phyloP scores from a whole-genome alignment of 208 protist genomes.

The Leishmania arabica region DNA sequence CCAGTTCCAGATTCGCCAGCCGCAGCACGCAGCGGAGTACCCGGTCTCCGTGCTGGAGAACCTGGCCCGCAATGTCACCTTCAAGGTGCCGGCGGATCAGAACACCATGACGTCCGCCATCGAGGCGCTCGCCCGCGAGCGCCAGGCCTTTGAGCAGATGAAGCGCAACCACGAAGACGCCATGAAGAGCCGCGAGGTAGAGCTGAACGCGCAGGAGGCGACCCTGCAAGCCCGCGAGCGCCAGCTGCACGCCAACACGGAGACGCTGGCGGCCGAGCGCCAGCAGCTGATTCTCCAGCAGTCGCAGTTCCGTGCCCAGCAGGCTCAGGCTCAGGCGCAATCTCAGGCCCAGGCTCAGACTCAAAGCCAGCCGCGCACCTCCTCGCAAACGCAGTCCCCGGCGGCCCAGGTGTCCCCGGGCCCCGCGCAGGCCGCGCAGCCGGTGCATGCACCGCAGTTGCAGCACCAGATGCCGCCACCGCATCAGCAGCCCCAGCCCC shows the following conservation, averaged over 20 bases:
- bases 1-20: slow-evolving; percentile 62
- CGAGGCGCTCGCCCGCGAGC: slow-evolving; percentile 46
- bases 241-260: slow-evolving; percentile 40
- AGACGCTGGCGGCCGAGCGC: slow-evolving; percentile 40
- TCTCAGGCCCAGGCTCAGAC: slow-evolving; percentile 19
- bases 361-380: slow-evolving; percentile 10
- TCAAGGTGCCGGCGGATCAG: slow-evolving; percentile 53
- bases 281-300: slow-evolving; percentile 49
- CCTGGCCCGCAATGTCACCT: slow-evolving; percentile 45
- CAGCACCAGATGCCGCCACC: slow-evolving; percentile 32
- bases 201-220: slow-evolving; percentile 48
- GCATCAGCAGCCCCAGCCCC: slow-evolving; percentile 23
- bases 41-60: slow-evolving; percentile 65
- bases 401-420: slow-evolving; percentile 27
- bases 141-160: slow-evolving; percentile 46
- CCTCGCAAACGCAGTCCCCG: slow-evolving; percentile 29
- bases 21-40: slow-evolving; percentile 70
- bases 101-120: slow-evolving; percentile 45
- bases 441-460: slow-evolving; percentile 7
- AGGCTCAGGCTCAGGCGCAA: slow-evolving; percentile 26
- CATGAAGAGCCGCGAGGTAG: slow-evolving; percentile 47
- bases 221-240: slow-evolving; percentile 37
- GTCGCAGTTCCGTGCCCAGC: slow-evolving; percentile 34
- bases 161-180: slow-evolving; percentile 47
- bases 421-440: slow-evolving; percentile 21